phyloP scores from a whole-genome alignment of 2,329 filamentous ascomycete species.

The Fusarium sp. region DNA sequence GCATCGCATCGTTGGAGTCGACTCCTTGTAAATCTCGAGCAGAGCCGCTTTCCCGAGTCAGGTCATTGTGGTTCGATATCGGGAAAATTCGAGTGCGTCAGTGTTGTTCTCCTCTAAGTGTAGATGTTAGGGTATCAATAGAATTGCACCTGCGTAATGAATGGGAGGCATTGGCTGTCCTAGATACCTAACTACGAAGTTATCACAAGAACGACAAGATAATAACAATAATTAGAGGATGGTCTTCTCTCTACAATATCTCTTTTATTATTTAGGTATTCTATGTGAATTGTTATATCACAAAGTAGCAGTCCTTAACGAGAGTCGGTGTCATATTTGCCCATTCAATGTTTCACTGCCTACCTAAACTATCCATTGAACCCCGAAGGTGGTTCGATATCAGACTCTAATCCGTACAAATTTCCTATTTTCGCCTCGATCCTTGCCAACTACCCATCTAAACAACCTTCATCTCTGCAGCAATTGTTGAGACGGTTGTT shows the following conservation, averaged over 20 bases:
- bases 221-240: background rate
- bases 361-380: background rate
- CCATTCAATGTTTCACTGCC: background rate
- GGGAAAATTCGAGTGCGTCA: background rate
- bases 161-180: background rate
- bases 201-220: background rate
- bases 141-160: background rate
- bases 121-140: background rate
- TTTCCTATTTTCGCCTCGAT: background rate
- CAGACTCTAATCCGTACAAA: background rate
- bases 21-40: slow-evolving; percentile 5
- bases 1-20: slow-evolving; percentile 5
- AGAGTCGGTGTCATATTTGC: background rate
- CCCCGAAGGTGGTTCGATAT: slow-evolving; percentile 34
- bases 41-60: slow-evolving; percentile 32
- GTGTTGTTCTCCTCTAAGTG: background rate
- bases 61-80: slow-evolving; percentile 42
- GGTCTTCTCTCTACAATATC: background rate
- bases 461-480: background rate
- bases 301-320: background rate
- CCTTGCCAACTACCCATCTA: background rate
- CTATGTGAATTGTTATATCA: background rate
- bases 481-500: background rate
- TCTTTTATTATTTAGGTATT: background rate
- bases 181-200: background rate